Conservation (phyloP, 495 filamentous ascomycete species). For the Parathielavia hyrcaniae region DNA sequence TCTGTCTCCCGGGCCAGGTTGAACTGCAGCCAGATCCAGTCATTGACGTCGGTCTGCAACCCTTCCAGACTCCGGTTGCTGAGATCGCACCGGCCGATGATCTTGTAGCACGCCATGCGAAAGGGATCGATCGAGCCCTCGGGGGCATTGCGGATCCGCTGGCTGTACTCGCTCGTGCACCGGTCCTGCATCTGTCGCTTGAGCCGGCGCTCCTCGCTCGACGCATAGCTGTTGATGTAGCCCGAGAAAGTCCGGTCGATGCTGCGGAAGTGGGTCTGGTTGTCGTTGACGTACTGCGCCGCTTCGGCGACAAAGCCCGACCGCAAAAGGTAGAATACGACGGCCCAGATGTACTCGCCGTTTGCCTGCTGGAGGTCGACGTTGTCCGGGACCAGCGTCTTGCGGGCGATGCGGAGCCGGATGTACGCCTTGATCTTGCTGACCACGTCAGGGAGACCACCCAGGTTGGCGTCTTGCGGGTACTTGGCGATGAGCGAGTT, state of each 20-base stretch:
- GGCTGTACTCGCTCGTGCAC: slow-evolving; percentile 83
- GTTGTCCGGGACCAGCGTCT: slow-evolving; percentile 72
- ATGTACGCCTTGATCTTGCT: slow-evolving; percentile 92
- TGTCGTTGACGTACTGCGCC: slow-evolving; percentile 72
- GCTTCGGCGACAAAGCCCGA: slow-evolving; percentile 79
- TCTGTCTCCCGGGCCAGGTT: slow-evolving; percentile 83
- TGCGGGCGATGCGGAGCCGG: slow-evolving; percentile 63
- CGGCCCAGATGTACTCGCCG: slow-evolving; percentile 85
- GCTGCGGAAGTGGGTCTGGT: slow-evolving; percentile 70
- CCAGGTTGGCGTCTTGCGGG: slow-evolving; percentile 80
- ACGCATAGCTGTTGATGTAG: slow-evolving; percentile 77
- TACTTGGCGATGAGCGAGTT: slow-evolving; percentile 71
- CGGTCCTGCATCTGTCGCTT: slow-evolving; percentile 71
- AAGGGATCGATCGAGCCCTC: slow-evolving; percentile 90
- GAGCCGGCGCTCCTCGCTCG: slow-evolving; percentile 64
- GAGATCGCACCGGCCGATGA: slow-evolving; percentile 91
- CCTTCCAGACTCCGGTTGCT: slow-evolving; percentile 70
- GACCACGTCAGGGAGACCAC: slow-evolving; percentile 76
- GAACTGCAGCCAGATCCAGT: slow-evolving; percentile 97
- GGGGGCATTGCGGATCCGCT: slow-evolving; percentile 71
- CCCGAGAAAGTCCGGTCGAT: slow-evolving; percentile 83
- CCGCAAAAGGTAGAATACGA: slow-evolving; percentile 87
- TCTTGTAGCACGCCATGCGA: slow-evolving; percentile 94
- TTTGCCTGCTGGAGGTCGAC: slow-evolving; percentile 64
- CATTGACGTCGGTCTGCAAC: slow-evolving; percentile 74